Conservation (phyloP, 116 monocot genomes). For the Cymodocea nodosa region DNA sequence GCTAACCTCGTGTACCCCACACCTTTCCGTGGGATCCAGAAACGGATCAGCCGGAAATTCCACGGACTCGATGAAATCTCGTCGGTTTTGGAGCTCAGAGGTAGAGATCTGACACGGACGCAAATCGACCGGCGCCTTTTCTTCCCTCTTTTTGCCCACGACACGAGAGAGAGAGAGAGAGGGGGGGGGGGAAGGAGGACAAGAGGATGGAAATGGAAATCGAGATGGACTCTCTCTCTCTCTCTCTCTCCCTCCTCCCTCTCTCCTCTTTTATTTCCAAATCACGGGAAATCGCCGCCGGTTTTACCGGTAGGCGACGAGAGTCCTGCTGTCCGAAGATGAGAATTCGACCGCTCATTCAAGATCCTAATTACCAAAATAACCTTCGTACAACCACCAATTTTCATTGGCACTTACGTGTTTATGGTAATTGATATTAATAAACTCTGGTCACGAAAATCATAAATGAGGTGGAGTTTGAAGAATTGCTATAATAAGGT, state of each 20-base stretch:
- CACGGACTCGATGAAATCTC: too few relatives aligned
- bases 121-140: background rate
- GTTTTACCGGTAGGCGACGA: conserved; percentile 13
- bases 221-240: background rate
- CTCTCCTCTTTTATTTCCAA: background rate
- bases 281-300: conserved; percentile 1
- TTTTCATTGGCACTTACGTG: too few relatives aligned
- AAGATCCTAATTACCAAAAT: background rate
- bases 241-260: background rate
- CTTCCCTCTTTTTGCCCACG: background rate
- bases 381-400: background rate
- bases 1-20: background rate
- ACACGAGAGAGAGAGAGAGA: background rate
- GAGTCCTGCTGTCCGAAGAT: background rate
- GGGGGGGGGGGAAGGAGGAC: background rate
- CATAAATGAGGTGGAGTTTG: too few relatives aligned
- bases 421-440: too few relatives aligned
- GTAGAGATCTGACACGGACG: background rate
- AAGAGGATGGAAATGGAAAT: background rate
- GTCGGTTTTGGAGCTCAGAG: background rate
- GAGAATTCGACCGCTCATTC: background rate
- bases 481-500: too few relatives aligned
- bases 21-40: background rate
- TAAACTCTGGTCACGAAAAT: too few relatives aligned
- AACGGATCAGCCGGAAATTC: background rate